Evolutionary conservation across 495 filamentous ascomycete species (phyloP), one percentile per base, ranked within the genome.

Genomic region (Penicillium manginii): DNA sequence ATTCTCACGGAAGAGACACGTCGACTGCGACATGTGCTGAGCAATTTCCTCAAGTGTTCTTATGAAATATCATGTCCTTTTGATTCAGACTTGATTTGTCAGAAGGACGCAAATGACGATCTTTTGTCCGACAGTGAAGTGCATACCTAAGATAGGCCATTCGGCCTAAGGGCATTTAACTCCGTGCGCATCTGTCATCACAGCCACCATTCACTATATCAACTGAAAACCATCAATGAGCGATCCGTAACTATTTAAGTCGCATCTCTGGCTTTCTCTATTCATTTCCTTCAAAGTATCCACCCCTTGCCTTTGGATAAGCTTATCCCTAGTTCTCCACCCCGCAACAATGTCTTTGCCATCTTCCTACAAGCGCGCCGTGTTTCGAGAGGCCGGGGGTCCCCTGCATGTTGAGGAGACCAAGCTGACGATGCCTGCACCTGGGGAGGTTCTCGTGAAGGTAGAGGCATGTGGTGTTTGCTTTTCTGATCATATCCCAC

Each of bases 391-490:
- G 42, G 57, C 64, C 2, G 70, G 72, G 55, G 60, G 45, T 2
- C 70, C 78, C 14, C 59, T 83, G 39, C 62, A 60, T 26, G 50
- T 86, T 21, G 69, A 79, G 60, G 72, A 83, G 6, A 55, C 76
- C 18, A 57, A 65, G n/a, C 63, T 85, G 26, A 75, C 71, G 52
- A 45, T 60, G 14, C 83, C 83, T 17, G 67, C 61, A 0, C 47
- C 68, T 0, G 67, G 72, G 14, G 69, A 85, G 57, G 66, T 86
- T 3, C 71, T 86, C 10, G 74, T 83, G 52, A 82, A 83, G 64
- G 76, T 84, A 9, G 61, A 81, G 14, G 83, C 82, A 33, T 80
- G 76, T 60, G 83, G 82, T 50, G 77, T 86, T 35, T 86, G 82
- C 64, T 74, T 73, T 62, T 73, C 75, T 7, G 83, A 84, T 59